phyloP scores from a whole-genome alignment of 805 yeast genomes.

The Nakazawaea wyomingensis region DNA sequence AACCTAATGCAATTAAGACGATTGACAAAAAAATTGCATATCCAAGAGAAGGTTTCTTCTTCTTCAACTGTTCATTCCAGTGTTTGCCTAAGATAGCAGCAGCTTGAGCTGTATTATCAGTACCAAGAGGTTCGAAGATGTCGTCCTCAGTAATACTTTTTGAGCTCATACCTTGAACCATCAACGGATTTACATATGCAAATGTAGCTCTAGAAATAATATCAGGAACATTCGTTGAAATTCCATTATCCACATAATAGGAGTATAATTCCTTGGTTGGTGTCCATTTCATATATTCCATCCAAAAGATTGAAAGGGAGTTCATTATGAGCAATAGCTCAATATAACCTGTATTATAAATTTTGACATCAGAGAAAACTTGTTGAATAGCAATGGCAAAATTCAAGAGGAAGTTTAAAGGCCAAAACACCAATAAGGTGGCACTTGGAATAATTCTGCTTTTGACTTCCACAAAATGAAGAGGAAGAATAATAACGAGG shows the following conservation, averaged over 20 bases:
- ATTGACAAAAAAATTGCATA: conserved; percentile 32
- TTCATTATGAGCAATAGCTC: conserved; percentile 32
- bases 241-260: conserved; percentile 27
- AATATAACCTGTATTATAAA: conserved; percentile 27
- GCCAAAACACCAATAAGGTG: conserved; percentile 38
- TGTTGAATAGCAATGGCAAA: conserved; percentile 10
- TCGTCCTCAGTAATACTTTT: conserved; percentile 30
- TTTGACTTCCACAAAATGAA: conserved; percentile 39
- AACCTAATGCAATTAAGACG: conserved; percentile 30
- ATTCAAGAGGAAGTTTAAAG: conserved; percentile 17
- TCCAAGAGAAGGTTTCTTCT: conserved; percentile 25
- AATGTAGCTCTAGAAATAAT: conserved; percentile 75
- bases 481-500: conserved; percentile 30
- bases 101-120: conserved; percentile 29
- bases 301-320: conserved; percentile 27
- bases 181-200: conserved; percentile 85
- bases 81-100: conserved; percentile 24
- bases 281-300: conserved; percentile 31
- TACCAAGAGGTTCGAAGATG: conserved; percentile 36
- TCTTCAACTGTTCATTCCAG: conserved; percentile 32
- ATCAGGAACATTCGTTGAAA: conserved; percentile 36
- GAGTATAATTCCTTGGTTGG: conserved; percentile 35
- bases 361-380: conserved; percentile 5
- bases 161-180: conserved; percentile 53
- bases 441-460: conserved; percentile 33